Evolutionary conservation across 2,329 filamentous ascomycete genomes (phyloP), one percentile per base, ranked within the genome.

Genomic region (Peltaster fructicola): DNA sequence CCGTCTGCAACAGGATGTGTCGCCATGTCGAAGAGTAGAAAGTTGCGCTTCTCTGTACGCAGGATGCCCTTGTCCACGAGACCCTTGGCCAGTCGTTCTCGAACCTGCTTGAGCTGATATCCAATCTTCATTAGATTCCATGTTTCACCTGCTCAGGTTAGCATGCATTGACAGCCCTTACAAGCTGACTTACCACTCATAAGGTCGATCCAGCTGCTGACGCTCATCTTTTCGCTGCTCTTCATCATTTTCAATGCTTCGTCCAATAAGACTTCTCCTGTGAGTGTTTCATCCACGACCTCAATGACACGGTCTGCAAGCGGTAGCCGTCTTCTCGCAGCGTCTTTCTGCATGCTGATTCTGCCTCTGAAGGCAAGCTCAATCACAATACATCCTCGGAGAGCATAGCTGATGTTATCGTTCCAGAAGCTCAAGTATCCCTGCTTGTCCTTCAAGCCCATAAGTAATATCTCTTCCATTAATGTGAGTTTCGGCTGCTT

Each of bases 101-200:
- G 82, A 30, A 98, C 88, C 65, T 98, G 88, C 61, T 98, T 98
- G 42, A 98, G 68, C 61, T 98, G 88, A 56, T 98, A 98, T 51
- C 88, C 88, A 44, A 98, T 98, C 64, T 98, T 98, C 88, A 98
- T 95, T 37, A 98, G 61, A 51, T 98, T 98, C 88, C 88, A 98
- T 27, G 88, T 98, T 57, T 98, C 88, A 51, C 88, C 85, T 95
- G 47, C n/a, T n/a, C n/a, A n/a, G n/a, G n/a, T n/a, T n/a, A n/a
- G n/a, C n/a, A n/a, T n/a, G 6, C 14, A n/a, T 14, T 17, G n/a
- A 18, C 10, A 12, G 10, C 9, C 13, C n/a, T 23, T 8, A n/a
- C n/a, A 21, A 14, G 21, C 16, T 5, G 4, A 27, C 64, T 42
- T 69, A 93, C 85, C 88, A 53, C 84, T 93, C 82, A 98, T 85